Evolutionary conservation across 2,329 filamentous ascomycete species (phyloP), one percentile per base, ranked within the genome.

Genomic region (Talaromyces sp.): DNA sequence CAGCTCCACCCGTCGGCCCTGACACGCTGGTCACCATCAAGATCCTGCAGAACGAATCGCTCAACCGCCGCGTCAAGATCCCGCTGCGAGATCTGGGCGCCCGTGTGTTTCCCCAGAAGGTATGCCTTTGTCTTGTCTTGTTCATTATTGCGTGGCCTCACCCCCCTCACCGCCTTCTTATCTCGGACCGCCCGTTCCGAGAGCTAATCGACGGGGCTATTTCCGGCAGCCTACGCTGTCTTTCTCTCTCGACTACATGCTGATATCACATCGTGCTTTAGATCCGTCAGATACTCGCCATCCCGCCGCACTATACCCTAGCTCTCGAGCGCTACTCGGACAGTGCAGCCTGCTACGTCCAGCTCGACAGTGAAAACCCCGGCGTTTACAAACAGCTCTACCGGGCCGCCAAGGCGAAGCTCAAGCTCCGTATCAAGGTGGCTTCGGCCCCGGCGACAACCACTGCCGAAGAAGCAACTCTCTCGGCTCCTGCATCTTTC

Each of bases 321-420:
- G 76, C 87, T 69, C 88, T 97, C 69, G 92, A 97, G 80, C 91
- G 94, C 67, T 99, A 92, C 79, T 97, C 94, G 65, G 94, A 99
- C 77, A 97, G 92, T 65, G 90, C 91, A 65, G 88, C 83, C 52
- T 81, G 86, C 65, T 97, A 89, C 76, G 85, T 97, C 65, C 81
- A 84, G 51, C 87, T 99, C 62, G 89, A 96, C 74, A 81, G 86
- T 63, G 81, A 82, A 72, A 95, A 96, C 71, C 78, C 84, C 9
- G 82, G 90, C 52, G 90, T 96, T 70, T 99, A 96, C 83, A 97
- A 97, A 81, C 94, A 97, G 74, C 88, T 99, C 48, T 93, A 94
- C 74, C 89, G 94, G 69, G 94, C 94, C 66, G 94, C 94, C 65
- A 99, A 97, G 81, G 94, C 94, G 41, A 99, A 99, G 83, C 87